Evolutionary conservation across 202 grass and related monocot species (phyloP).

Genomic region (Carex arenaria): DNA sequence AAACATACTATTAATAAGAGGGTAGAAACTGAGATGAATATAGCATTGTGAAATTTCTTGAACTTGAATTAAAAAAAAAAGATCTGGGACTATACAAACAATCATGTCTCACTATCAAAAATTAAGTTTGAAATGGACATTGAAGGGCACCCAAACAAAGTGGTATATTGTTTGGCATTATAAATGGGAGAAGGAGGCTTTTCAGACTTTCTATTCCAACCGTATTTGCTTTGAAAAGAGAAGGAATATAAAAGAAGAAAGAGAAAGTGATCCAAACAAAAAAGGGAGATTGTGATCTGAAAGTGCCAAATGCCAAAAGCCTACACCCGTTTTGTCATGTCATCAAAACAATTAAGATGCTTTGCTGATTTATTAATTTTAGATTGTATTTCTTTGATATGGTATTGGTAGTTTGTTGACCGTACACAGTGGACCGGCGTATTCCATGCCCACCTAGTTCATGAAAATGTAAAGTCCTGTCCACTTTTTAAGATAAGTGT

Average conservation of each 20-base stretch:
- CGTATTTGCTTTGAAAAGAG: slow-evolving; percentile 20
- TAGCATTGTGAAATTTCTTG: too few relatives aligned
- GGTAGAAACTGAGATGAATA: too few relatives aligned
- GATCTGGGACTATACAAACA: not conserved
- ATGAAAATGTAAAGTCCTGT: not conserved
- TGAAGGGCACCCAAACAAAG: slow-evolving; percentile 19
- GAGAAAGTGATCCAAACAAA: not conserved
- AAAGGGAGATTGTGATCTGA: slow-evolving; percentile 22
- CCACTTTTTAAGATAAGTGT: not conserved
- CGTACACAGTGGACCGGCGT: not conserved
- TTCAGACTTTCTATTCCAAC: slow-evolving; percentile 28
- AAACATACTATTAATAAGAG: too few relatives aligned
- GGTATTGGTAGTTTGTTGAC: not conserved
- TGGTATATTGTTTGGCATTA: slow-evolving; percentile 8
- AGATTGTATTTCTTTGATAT: not conserved
- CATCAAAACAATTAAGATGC: not conserved
- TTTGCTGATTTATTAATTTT: not conserved
- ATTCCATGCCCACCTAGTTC: not conserved
- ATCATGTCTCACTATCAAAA: slow-evolving; percentile 20
- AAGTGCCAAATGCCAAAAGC: not conserved
- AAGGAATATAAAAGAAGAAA: slow-evolving; percentile 1
- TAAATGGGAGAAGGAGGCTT: not conserved
- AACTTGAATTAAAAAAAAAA: not conserved
- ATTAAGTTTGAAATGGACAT: slow-evolving; percentile 11
- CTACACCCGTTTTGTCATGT: slow-evolving; percentile 12